Percentiles rank a stretch among this genome's conserved stretches.
Evolutionary conservation across 768 basidiomycete genomes (phyloP).

Genomic region (Boletellus ananas): DNA sequence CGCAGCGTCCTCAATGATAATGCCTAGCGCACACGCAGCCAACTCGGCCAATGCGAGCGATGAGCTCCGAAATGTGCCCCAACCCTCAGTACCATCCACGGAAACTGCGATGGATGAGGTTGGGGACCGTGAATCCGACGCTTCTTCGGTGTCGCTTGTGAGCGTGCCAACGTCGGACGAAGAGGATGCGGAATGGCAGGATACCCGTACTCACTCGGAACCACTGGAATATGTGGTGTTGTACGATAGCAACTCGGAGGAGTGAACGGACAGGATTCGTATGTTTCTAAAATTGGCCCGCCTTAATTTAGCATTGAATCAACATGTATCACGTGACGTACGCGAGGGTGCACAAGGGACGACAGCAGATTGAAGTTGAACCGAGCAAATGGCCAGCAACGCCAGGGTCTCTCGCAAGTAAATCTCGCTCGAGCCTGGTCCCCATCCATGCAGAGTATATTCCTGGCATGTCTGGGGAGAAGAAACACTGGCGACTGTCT

Average conservation of each 20-base stretch:
- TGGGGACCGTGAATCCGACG: slow-evolving; percentile 35
- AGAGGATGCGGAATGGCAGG: slow-evolving; percentile 57
- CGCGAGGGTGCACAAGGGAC: slow-evolving; percentile 10
- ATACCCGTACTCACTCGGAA: slow-evolving; percentile 44
- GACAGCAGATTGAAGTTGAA: neutral
- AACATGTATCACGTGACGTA: slow-evolving; percentile 8
- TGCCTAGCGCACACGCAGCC: slow-evolving; percentile 44
- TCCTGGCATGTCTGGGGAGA: slow-evolving; percentile 24
- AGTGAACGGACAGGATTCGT: slow-evolving; percentile 19
- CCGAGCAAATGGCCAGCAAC: neutral
- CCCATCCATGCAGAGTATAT: slow-evolving; percentile 7
- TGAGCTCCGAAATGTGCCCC: slow-evolving; percentile 5
- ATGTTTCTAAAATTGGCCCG: no score
- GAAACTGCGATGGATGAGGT: slow-evolving; percentile 39
- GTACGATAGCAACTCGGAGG: slow-evolving; percentile 63
- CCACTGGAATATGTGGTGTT: slow-evolving; percentile 65
- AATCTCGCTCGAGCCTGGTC: neutral
- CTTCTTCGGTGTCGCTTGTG: slow-evolving; percentile 54
- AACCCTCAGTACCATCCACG: slow-evolving; percentile 16
- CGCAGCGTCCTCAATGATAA: slow-evolving; percentile 62
- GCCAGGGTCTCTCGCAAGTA: neutral
- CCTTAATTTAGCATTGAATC: slow-evolving; percentile 8
- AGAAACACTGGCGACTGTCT: slow-evolving; percentile 22
- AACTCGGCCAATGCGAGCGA: slow-evolving; percentile 11
- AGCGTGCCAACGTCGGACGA: slow-evolving; percentile 57